A percentile compares a stretch with the other conserved stretches of the same genome.
phyloP scores from a whole-genome alignment of 139 green algal species.

The Monoraphidium neglectum region DNA sequence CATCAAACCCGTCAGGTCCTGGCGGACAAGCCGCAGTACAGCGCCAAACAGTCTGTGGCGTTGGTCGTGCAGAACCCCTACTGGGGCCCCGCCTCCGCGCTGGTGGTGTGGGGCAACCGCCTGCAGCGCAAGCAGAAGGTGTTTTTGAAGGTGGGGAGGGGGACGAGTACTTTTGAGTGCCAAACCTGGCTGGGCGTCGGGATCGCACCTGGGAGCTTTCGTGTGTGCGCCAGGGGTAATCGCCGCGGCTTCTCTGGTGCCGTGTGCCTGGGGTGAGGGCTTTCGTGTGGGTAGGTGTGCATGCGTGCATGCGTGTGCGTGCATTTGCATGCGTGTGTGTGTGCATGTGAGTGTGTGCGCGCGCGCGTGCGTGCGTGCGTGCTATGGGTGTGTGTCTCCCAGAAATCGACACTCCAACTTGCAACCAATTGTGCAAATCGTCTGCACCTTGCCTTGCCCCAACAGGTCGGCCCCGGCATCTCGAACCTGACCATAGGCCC shows the following conservation, averaged over 20 bases:
- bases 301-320: not conserved
- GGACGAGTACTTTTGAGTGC: no score
- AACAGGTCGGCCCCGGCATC: slow-evolving; percentile 21
- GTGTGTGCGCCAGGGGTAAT: no score
- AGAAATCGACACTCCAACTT: not conserved
- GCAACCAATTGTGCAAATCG: not conserved
- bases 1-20: slow-evolving; percentile 10
- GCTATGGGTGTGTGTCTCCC: not conserved
- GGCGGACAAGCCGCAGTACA: slow-evolving; percentile 22
- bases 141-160: not conserved
- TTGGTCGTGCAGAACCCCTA: slow-evolving; percentile 39
- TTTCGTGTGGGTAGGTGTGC: no score
- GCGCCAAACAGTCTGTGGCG: not conserved
- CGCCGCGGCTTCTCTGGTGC: no score
- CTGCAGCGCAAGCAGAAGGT: not conserved
- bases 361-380: not conserved
- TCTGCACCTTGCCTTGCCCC: not conserved
- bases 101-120: slow-evolving; percentile 44
- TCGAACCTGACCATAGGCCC: not conserved
- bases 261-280: no score
- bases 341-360: not conserved
- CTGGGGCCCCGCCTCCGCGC: slow-evolving; percentile 14
- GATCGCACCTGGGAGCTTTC: no score
- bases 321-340: not conserved
- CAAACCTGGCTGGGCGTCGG: no score